Percentiles rank a stretch among this genome's conserved stretches.
Conservation (phyloP, 345 rosid genomes). For the Rubroshorea leprosula region DNA sequence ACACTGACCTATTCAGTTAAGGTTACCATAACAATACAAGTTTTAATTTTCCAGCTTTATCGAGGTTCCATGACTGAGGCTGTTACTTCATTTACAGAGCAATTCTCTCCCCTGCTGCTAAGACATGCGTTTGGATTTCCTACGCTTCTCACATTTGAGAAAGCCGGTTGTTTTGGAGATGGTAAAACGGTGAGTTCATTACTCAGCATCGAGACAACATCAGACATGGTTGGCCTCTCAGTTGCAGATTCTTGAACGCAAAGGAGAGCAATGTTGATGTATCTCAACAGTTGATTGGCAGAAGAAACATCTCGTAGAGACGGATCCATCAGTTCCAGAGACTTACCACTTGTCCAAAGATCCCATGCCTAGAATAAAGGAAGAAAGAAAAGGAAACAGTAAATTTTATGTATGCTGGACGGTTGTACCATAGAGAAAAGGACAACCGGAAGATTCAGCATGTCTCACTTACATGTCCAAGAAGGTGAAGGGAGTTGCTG, state of each 20-base stretch:
- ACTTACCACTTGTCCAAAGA: background rate
- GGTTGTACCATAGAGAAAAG: background rate
- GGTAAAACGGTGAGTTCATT: slow-evolving; percentile 49
- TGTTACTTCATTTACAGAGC: slow-evolving; percentile 4
- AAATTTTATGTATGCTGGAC: no score
- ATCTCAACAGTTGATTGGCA: slow-evolving; percentile 40
- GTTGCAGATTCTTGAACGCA: slow-evolving; percentile 72
- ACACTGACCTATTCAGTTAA: no score
- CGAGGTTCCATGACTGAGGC: background rate
- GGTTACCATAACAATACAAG: no score
- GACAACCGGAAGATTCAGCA: background rate
- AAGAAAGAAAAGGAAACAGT: background rate
- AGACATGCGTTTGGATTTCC: background rate
- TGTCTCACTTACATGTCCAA: slow-evolving; percentile 12
- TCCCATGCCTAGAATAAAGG: slow-evolving; percentile 4
- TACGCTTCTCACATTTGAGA: background rate
- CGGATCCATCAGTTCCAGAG: slow-evolving; percentile 9
- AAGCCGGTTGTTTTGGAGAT: slow-evolving; percentile 50
- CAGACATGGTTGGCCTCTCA: slow-evolving; percentile 60
- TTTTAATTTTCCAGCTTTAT: no score
- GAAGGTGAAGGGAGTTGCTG: slow-evolving; percentile 1
- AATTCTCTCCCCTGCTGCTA: background rate
- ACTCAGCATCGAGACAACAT: slow-evolving; percentile 51
- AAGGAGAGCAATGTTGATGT: slow-evolving; percentile 64
- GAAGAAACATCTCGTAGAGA: background rate